Base-by-base conservation (phyloP, 2,329 filamentous ascomycete species). In the Fusarium proliferatum region DNA sequence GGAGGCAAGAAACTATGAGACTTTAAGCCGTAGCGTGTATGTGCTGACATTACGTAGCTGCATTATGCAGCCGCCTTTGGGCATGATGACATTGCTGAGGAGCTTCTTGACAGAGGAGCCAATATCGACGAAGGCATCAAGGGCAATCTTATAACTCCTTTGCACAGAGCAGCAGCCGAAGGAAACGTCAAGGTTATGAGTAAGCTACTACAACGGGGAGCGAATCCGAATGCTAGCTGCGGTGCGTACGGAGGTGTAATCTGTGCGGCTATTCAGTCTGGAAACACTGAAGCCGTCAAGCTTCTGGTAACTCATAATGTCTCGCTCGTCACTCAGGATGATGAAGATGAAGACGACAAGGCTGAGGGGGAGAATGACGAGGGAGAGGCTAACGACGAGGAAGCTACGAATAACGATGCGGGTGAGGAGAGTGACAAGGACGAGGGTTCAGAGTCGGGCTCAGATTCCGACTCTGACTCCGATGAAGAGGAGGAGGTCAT, bases 201-300 rank as follows among this genome's bases (percentile, higher is more conserved):
- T 21, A 83, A 82, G 56, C 75, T 85, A 6, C 72, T 85, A 0
- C 64, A 81, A 19, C 76, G 81, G 64, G 80, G 80, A 10, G 84
- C 83, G 5, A 76, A 84, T 38, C 76, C 81, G 2, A 83, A 85
- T 48, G 82, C 82, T 3, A 33, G 69, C 64, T 51, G 75, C 72
- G 11, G 56, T 67, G 3, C 74, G 74, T 28, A 77, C 76, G 59
- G 82, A 0, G 80, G 79, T 0, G 83, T 85, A 1, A 79, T 85
- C 21, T 84, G 84, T 43, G 80, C 82, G 2, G 84, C 84, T 3
- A 85, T 85, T 15, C 78, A 76, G 15, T 85, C 83, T 3, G 83
- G 84, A 8, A 85, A 84, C 21, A 76, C 79, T 12, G 82, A 80
- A 3, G 82, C 83, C 1, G 83, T 85, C 4, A 80, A 81, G 62